Base-by-base conservation (phyloP, 257 asterid genomes). In the Rhazya stricta region DNA sequence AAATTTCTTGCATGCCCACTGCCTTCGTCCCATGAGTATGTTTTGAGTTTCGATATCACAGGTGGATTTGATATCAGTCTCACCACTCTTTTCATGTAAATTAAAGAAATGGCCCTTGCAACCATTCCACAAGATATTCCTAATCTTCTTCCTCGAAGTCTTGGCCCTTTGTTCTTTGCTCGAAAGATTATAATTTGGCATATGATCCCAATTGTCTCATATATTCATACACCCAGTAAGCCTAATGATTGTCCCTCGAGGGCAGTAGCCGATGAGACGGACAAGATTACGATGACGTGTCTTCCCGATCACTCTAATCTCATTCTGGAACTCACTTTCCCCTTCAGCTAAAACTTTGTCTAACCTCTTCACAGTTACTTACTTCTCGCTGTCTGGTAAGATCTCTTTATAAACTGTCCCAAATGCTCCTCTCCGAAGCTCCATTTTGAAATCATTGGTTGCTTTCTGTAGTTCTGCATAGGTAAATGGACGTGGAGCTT, bases 11-110 rank as follows among this genome's bases (percentile, higher is more conserved):
- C 88, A 0, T 81, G 42, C 60, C 60, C 70, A 45, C 3, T 83
- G 34, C 23, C 78, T 82, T n/a, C n/a, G 45, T 87, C 89, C 89
- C 87, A 89, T 77, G 66, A 88, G 86, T 62, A 86, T 84, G 84
- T 88, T 90, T 50, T 87, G 90, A 36, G 94, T 90, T 43, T 90
- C 86, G 48, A 88, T 88, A 23, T 90, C 90, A 7, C 91, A 86
- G 12, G 12, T 90, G 96, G 56, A 90, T n/a, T n/a, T 88, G 36
- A 86, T 90, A 30, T 84, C 90, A 0, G 83, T 78, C 36, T 86
- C 85, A 13, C 93, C 93, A 89, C 41, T 89, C 90, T 30, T n/a
- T n/a, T 89, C 87, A 4, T 89, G 96, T 70, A 89, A 72, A 75
- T 89, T n/a, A n/a, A 89, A 36, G 82, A 79, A 54, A 89, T 81